Conservation (phyloP, 768 basidiomycete species). For the Phanerodontia chrysosporium region DNA sequence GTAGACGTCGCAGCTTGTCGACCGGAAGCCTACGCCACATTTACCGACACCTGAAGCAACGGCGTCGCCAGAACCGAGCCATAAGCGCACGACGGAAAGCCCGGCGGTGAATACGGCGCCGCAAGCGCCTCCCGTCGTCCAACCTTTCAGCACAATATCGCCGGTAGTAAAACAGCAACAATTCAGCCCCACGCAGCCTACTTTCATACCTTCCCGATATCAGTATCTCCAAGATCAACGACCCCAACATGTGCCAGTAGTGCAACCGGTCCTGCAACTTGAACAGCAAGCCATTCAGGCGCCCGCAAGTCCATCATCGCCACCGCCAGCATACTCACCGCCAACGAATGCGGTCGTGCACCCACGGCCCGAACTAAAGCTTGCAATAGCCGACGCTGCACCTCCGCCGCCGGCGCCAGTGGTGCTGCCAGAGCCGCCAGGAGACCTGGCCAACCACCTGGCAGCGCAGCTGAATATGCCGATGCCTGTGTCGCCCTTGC, state of each 20-base stretch:
- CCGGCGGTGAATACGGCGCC: background rate
- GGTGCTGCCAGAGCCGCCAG: background rate
- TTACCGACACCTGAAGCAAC: constrained; percentile 13
- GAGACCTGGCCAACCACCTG: too few relatives aligned
- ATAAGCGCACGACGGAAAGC: background rate
- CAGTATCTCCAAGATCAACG: too few relatives aligned
- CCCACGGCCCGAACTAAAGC: background rate
- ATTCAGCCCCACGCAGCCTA: background rate
- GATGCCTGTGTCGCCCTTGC: background rate
- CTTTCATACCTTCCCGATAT: background rate
- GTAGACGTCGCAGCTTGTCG: background rate
- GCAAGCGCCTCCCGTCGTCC: background rate
- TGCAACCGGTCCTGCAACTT: background rate
- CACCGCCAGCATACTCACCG: background rate
- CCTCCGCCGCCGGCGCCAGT: background rate
- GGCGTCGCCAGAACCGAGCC: constrained; percentile 10
- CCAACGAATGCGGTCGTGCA: background rate
- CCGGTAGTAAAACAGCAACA: background rate
- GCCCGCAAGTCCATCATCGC: background rate
- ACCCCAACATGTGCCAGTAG: background rate
- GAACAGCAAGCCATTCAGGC: background rate
- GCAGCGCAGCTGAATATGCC: too few relatives aligned
- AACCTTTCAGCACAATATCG: background rate
- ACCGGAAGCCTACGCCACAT: background rate
- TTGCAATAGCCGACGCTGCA: background rate